Base-by-base conservation (phyloP, 768 basidiomycete genomes). In the Mycena maculata region DNA sequence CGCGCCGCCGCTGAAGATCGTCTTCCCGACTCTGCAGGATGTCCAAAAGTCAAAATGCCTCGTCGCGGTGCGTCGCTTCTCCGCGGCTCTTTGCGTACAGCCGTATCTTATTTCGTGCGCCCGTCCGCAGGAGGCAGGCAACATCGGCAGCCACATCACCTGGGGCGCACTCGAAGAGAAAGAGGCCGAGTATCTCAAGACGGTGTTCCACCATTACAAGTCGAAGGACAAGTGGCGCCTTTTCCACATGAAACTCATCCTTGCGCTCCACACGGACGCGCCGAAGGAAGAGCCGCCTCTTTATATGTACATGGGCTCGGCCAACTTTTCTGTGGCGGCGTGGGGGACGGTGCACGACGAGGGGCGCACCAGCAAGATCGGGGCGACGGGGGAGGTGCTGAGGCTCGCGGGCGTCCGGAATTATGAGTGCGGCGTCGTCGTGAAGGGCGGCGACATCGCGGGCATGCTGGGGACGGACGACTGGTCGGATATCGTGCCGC, bases 401-500 rank as follows among this genome's bases (percentile, higher is more conserved):
- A 56, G 63, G 18, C 38, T 65, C 3, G 49, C 33, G 31, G 5
- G 22, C 2, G 9, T 65, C 16, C 22, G n/a, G 23, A 59, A 65
- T 22, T 45, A 44, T 2, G 63, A 65, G 50, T 59, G 63, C 36
- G 57, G 63, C 4, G 49, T 65, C 12, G 63, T 65, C 20, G 23
- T 65, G 1, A 42, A 33, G 28, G 63, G 63, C 16, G 12, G 15
- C 1, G 30, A 48, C 20, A 58, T 65, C 11, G 48, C 18, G 41
- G 23, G 49, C 28, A 65, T 65, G 63, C 33, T 65, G 3, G 63
- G 59, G 49, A 58, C 55, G 30, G 48, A 15, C 8, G 15, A 53
- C 5, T 65, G 63, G 63, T 20, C 44, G 49, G 49, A 65, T 15
- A 58, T 65, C 31, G 50, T 65, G 16, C 63, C 63, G 30, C 53